Base-by-base conservation (phyloP, 2,329 filamentous ascomycete genomes). In the Talaromyces sp. region DNA sequence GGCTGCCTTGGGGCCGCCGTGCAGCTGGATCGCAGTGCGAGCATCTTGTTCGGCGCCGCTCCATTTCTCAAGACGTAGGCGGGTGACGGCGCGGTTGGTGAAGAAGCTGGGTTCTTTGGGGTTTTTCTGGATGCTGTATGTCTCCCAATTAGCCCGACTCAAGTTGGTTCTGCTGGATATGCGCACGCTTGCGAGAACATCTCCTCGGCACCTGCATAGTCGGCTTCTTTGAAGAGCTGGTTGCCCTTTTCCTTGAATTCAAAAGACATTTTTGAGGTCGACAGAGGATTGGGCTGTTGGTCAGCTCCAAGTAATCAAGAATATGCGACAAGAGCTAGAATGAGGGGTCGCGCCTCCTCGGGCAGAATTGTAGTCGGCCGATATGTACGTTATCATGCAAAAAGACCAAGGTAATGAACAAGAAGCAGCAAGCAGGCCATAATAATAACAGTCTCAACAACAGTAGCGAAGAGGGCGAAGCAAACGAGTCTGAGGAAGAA, bases 71-170 rank as follows among this genome's bases (percentile, higher is more conserved):
- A 96, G 83, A 75, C 89, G 90, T 61, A 94, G 80, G 46, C 92
- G 85, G 3, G 89, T 87, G 77, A 96, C 89, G 56, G 92, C 90
- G 58, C 92, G 90, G 77, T 97, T 97, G 43, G 91, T 93, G 77
- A 92, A 97, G 56, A 96, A 83, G 31, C 88, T 81, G 1, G 89
- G 85, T 71, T 96, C 94, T 59, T 80, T 83, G 3, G 89, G 83
- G 74, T 96, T 90, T 70, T 87, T 85, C 67, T 89, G 85, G 67
- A 96, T 92, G 46, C 88, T 91, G 66, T 21, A 46, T 24, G n/a
- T 6, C 31, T 11, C 46, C 29, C 17, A n/a, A 46, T 31, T 19
- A 21, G 38, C 19, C 19, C 0, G 26, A 14, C 27, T 43, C 0
- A 21, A 14, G 12, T 3, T 3, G 3, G 24, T 52, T 7, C n/a